phyloP scores from a whole-genome alignment of 2,329 filamentous ascomycete species.

The Trichoderma atrobrunneum region DNA sequence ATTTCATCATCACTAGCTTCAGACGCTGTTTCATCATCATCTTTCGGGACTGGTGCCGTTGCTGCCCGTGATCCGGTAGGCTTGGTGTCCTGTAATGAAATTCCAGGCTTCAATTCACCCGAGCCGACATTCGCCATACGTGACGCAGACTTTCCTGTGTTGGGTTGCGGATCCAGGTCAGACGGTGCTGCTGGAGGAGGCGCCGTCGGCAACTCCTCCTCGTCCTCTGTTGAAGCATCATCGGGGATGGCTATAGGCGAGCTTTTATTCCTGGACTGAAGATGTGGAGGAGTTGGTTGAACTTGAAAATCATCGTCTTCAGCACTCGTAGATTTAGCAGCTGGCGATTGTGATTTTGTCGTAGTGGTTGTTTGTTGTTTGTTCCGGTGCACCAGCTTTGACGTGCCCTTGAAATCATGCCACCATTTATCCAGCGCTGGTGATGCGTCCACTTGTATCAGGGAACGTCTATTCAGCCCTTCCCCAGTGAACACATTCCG shows the following conservation, averaged over 20 bases:
- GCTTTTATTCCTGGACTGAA: slow-evolving; percentile 30
- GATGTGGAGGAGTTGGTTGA: slow-evolving; percentile 46
- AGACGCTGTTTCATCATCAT: slow-evolving; percentile 45
- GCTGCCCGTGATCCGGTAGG: slow-evolving; percentile 10
- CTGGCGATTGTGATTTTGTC: slow-evolving; percentile 19
- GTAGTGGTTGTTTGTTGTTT: slow-evolving; percentile 19
- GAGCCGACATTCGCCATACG: slow-evolving; percentile 39
- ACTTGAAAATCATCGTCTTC: slow-evolving; percentile 53
- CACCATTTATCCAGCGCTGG: slow-evolving; percentile 49
- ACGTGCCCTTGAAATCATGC: slow-evolving; percentile 39
- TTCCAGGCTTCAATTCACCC: slow-evolving; percentile 28
- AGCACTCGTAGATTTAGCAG: slow-evolving; percentile 28
- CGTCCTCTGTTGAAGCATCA: slow-evolving; percentile 35
- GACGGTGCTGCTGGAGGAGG: slow-evolving; percentile 21
- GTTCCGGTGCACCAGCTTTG: slow-evolving; percentile 24
- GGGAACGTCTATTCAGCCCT: slow-evolving; percentile 32
- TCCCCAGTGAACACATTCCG: slow-evolving; percentile 40
- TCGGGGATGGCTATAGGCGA: slow-evolving; percentile 22
- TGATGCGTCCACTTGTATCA: slow-evolving; percentile 33
- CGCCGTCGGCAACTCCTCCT: slow-evolving; percentile 27
- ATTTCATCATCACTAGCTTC: slow-evolving; percentile 37
- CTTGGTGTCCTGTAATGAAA: slow-evolving; percentile 23
- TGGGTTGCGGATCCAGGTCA: slow-evolving; percentile 22
- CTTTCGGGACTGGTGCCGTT: slow-evolving; percentile 14
- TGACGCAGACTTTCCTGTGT: slow-evolving; percentile 21